Evolutionary conservation across 805 yeast species (phyloP).

Genomic region (Barnettozyma wickerhamii): DNA sequence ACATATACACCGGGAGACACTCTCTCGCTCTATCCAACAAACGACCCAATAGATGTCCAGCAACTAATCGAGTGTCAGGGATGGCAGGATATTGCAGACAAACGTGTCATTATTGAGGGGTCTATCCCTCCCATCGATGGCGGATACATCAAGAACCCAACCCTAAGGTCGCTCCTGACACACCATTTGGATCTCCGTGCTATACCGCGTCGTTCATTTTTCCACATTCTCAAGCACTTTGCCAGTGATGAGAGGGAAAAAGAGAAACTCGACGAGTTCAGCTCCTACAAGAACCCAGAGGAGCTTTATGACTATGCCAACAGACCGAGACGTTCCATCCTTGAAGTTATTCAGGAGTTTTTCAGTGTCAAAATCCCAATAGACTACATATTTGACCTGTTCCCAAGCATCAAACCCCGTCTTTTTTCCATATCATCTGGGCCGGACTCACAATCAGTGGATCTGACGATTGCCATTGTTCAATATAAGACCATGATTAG

Average conservation of each 20-base stretch:
- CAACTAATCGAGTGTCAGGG: conserved; percentile 61
- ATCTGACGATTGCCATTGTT: conserved; percentile 78
- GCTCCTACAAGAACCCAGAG: conserved; percentile 66
- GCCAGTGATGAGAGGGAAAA: conserved; percentile 68
- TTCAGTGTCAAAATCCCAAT: conserved; percentile 71
- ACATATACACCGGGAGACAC: conserved; percentile 77
- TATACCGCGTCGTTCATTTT: conserved; percentile 82
- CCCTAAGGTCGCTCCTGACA: conserved; percentile 66
- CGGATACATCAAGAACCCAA: conserved; percentile 56
- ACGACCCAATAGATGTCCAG: conserved; percentile 60
- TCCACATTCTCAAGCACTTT: conserved; percentile 70
- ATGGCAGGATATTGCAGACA: conserved; percentile 73
- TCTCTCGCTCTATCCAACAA: conserved; percentile 68
- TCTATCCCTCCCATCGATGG: conserved; percentile 39
- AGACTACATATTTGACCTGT: conserved; percentile 66
- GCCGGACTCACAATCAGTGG: conserved; percentile 41
- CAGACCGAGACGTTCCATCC: conserved; percentile 81
- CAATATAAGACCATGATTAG: conserved; percentile 80
- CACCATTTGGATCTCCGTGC: conserved; percentile 80
- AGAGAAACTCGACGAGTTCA: conserved; percentile 73
- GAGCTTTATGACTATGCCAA: conserved; percentile 89
- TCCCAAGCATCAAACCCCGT: conserved; percentile 79
- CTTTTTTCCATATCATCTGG: conserved; percentile 79
- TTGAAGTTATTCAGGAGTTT: conserved; percentile 83
- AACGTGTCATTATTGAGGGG: conserved; percentile 34